Percentiles rank a stretch among this genome's conserved stretches.
Evolutionary conservation across 148 eudicot species (phyloP).

Genomic region (Suaeda aralocaspica): DNA sequence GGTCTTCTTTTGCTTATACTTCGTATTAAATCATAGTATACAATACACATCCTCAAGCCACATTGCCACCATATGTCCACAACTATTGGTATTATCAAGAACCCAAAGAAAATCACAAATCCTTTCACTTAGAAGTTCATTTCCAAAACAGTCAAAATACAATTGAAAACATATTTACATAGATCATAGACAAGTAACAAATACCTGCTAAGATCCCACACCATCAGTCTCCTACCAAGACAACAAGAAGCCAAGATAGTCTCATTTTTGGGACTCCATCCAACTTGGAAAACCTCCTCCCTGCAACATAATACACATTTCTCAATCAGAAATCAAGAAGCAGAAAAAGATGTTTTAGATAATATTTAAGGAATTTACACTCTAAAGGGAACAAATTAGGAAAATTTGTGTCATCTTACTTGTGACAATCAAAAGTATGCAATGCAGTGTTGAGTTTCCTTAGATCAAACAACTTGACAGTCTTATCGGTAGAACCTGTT

Average conservation of each 20-base stretch:
- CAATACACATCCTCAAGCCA: neutral
- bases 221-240: slow-evolving; percentile 90
- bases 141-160: neutral
- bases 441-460: slow-evolving; percentile 49
- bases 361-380: neutral
- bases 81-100: neutral
- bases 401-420: slow-evolving; percentile 33
- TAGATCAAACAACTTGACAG: slow-evolving; percentile 63
- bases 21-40: too few relatives aligned
- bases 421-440: slow-evolving; percentile 84
- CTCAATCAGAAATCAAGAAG: slow-evolving; percentile 8
- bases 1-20: neutral
- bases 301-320: slow-evolving; percentile 34
- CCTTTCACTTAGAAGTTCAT: neutral
- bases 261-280: slow-evolving; percentile 90
- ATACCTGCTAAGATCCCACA: slow-evolving; percentile 99
- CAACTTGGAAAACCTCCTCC: slow-evolving; percentile 91
- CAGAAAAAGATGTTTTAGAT: neutral
- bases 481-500: slow-evolving; percentile 70
- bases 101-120: neutral
- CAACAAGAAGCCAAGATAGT: slow-evolving; percentile 90
- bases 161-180: neutral
- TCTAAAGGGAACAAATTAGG: neutral
- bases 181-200: neutral
- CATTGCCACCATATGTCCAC: neutral